Base-by-base conservation (phyloP, 1,139 yeast species). In the Groenewaldozyma auringiensis region DNA sequence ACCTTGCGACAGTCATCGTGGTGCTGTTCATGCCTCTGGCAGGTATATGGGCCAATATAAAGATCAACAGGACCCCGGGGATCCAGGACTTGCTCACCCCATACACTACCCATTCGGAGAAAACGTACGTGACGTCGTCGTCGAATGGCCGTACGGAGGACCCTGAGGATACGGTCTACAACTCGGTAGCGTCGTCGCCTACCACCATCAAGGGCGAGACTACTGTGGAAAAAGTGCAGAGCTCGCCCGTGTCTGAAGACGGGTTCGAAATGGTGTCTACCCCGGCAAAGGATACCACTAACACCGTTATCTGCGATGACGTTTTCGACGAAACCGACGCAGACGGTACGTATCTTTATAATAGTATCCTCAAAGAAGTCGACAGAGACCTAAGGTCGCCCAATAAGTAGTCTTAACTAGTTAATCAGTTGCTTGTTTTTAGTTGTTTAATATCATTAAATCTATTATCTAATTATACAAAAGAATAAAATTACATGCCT, bases 21-120 rank as follows among this genome's bases (percentile, higher is more conserved):
- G 83, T 83, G 0, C 60, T 85, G 31, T 82, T 88, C 6, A 68
- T 88, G 46, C 96, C 96, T 1, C 66, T 88, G 43, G 79, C 95
- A 0, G 79, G 95, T 0, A 75, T 87, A 73, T 88, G 96, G 96
- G 95, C 96, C 2, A 48, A 53, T 18, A 48, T 54, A 46, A 46
- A 47, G 21, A 41, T 25, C 29, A 25, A 25, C 11, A 25, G 11
- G 11, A 6, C 9, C 11, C 29, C 29, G 11, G 29, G 9, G 6
- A 25, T 25, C 6, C 29, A 11, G 29, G 29, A 25, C 11, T 25
- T 48, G 40, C 40, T 41, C 36, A 25, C 45, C n/a, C 50, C 48
- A 22, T 42, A n/a, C 3, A 38, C 29, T 25, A 25, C 9, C 11
- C 6, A 8, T 6, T 6, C 9, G 9, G 29, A 25, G 11, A 6